A percentile compares a stretch with the other conserved stretches of the same genome.
phyloP scores from a whole-genome alignment of 2,329 filamentous ascomycete species.

The Exophiala viscosa region DNA sequence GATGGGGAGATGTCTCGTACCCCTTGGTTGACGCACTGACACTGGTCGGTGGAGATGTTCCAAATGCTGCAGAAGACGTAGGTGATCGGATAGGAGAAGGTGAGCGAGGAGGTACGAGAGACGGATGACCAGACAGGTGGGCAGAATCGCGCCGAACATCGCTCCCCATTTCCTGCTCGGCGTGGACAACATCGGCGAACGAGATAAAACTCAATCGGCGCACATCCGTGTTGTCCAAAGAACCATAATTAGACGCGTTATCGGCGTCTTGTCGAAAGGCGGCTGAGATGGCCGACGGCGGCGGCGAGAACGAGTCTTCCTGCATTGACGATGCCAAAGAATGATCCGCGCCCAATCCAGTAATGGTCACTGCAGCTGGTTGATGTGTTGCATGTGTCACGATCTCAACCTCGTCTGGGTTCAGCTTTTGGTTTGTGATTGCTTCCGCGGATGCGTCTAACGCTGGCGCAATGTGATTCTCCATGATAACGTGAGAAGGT shows the following conservation, averaged over 20 bases:
- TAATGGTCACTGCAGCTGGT: constrained; percentile 67
- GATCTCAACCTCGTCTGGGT: constrained; percentile 89
- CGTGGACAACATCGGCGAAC: constrained; percentile 91
- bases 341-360: constrained; percentile 43
- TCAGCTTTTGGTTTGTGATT: constrained; percentile 79
- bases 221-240: constrained; percentile 72
- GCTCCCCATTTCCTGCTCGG: constrained; percentile 45
- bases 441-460: constrained; percentile 87
- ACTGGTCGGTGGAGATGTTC: constrained; percentile 71
- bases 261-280: constrained; percentile 51
- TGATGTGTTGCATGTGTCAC: constrained; percentile 82
- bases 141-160: constrained; percentile 59
- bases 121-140: constrained; percentile 42
- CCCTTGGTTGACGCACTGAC: constrained; percentile 71
- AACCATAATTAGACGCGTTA: constrained; percentile 69
- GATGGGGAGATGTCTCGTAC: constrained; percentile 64
- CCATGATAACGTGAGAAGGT: constrained; percentile 86
- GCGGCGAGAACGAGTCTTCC: constrained; percentile 54
- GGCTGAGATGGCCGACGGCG: not conserved
- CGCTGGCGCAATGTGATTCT: constrained; percentile 89
- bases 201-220: constrained; percentile 90
- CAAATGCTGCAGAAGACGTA: constrained; percentile 65
- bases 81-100: constrained; percentile 78
- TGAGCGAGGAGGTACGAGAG: constrained; percentile 50
- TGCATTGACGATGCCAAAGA: constrained; percentile 34